These are phyloP conservation scores for Arthrobotrys megalospora DNA, from an alignment of 2,329 filamentous ascomycete genomes.

Conservation along the genomic window DNA sequence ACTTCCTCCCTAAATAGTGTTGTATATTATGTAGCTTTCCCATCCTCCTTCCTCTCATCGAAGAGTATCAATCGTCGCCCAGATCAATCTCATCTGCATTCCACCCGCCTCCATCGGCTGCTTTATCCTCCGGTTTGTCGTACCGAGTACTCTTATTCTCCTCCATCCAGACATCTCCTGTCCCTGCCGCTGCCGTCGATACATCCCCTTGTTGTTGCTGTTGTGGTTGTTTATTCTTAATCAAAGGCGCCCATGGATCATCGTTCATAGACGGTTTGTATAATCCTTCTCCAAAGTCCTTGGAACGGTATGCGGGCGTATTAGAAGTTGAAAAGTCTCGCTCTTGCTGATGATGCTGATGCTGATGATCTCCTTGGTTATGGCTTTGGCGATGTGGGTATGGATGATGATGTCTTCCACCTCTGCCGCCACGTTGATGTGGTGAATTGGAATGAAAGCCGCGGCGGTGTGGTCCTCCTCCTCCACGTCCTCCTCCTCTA, in stretches of 20 bases:
- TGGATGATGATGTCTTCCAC: slow-evolving; percentile 41
- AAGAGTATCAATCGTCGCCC: slow-evolving; percentile 18
- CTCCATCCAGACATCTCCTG: background rate
- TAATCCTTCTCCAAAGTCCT: slow-evolving; percentile 46
- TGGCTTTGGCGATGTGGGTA: slow-evolving; percentile 17
- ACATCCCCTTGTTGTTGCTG: background rate
- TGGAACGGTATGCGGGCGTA: slow-evolving; percentile 25
- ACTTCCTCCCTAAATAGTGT: too few relatives aligned
- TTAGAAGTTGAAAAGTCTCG: slow-evolving; percentile 14
- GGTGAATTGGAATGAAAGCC: slow-evolving; percentile 23
- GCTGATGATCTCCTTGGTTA: background rate
- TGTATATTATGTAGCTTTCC: too few relatives aligned
- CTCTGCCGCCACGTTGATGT: slow-evolving; percentile 14
- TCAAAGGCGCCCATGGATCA: slow-evolving; percentile 34
- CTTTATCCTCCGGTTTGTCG: slow-evolving; percentile 54
- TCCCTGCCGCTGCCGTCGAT: too few relatives aligned
- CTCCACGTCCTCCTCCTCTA: background rate
- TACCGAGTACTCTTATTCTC: slow-evolving; percentile 24
- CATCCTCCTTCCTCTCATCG: too few relatives aligned
- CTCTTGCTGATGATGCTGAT: slow-evolving; percentile 31
- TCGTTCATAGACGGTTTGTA: slow-evolving; percentile 57
- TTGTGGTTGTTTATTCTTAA: background rate
- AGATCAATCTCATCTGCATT: slow-evolving; percentile 56
- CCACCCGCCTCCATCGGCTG: slow-evolving; percentile 45
- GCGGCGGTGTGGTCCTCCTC: slow-evolving; percentile 46